Evolutionary conservation across 148 eudicot species (phyloP).

Genomic region (Fagopyrum homotropicum): DNA sequence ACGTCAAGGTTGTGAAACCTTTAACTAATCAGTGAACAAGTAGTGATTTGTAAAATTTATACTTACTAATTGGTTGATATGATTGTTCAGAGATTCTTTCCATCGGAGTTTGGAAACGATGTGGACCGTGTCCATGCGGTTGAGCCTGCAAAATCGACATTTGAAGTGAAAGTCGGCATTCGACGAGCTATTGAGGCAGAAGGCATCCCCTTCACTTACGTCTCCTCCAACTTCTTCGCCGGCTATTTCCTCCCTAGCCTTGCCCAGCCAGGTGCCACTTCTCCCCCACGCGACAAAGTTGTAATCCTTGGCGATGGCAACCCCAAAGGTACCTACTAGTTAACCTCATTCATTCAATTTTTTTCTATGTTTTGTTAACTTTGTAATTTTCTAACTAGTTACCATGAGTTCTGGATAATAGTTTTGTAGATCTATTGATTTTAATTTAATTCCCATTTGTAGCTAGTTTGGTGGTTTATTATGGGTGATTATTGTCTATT

Average conservation of each 20-base stretch:
- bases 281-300: constrained; percentile 64
- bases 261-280: constrained; percentile 42
- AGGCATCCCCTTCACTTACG: constrained; percentile 54
- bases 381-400: background rate
- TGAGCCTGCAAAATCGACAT: constrained; percentile 45
- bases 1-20: constrained; percentile 41
- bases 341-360: background rate
- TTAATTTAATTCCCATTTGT: background rate
- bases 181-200: constrained; percentile 48
- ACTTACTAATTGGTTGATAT: background rate
- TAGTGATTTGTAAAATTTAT: background rate
- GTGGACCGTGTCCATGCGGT: constrained; percentile 52
- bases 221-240: constrained; percentile 42
- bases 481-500: background rate
- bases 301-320: constrained; percentile 59
- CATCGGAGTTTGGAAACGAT: constrained; percentile 65
- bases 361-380: background rate
- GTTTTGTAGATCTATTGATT: background rate
- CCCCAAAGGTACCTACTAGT: constrained; percentile 34
- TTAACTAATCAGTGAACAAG: background rate
- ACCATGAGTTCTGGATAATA: background rate
- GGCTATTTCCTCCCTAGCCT: constrained; percentile 36
- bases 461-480: background rate
- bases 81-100: constrained; percentile 47
- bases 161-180: constrained; percentile 29